A percentile compares a stretch with the other conserved stretches of the same genome.
These are phyloP conservation scores for Mycena epipterygia DNA, from an alignment of 768 basidiomycete species.

Conservation along the genomic window DNA sequence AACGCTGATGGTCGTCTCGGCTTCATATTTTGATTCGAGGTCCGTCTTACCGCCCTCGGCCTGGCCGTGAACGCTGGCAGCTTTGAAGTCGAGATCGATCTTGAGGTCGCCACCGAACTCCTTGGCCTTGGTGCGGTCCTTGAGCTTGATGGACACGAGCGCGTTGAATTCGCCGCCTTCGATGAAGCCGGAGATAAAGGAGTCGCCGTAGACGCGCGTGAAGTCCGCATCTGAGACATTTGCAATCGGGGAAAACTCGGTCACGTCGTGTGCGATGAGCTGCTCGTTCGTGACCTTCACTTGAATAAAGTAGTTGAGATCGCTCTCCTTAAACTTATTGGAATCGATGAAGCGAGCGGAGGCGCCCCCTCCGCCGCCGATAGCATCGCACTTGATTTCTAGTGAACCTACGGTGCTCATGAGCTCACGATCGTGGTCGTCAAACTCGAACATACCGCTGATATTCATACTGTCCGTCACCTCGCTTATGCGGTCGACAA, in stretches of 20 bases:
- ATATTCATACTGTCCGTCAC: constrained; percentile 1
- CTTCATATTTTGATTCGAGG: constrained; percentile 2
- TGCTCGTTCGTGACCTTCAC: constrained; percentile 11
- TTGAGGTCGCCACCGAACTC: background rate
- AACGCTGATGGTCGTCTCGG: constrained; percentile 9
- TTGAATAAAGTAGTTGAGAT: constrained; percentile 18
- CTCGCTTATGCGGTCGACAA: constrained; percentile 15
- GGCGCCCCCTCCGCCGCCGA: constrained; percentile 2
- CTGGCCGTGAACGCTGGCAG: background rate
- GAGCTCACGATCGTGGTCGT: background rate
- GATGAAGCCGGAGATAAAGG: constrained; percentile 13
- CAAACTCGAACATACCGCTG: constrained; percentile 4
- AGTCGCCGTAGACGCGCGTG: constrained; percentile 18
- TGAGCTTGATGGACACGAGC: constrained; percentile 13
- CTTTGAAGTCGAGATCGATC: background rate
- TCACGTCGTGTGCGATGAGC: background rate
- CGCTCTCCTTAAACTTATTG: constrained; percentile 19
- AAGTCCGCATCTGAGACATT: constrained; percentile 4
- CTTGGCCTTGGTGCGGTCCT: constrained; percentile 1
- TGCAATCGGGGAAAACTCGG: background rate
- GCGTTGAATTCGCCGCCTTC: constrained; percentile 16
- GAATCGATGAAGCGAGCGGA: constrained; percentile 5
- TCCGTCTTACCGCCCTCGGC: constrained; percentile 1
- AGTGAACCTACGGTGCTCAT: background rate
- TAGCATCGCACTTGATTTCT: no score